Conservation (phyloP, 2,329 filamentous ascomycete genomes). For the Aaosphaeria arxii region DNA sequence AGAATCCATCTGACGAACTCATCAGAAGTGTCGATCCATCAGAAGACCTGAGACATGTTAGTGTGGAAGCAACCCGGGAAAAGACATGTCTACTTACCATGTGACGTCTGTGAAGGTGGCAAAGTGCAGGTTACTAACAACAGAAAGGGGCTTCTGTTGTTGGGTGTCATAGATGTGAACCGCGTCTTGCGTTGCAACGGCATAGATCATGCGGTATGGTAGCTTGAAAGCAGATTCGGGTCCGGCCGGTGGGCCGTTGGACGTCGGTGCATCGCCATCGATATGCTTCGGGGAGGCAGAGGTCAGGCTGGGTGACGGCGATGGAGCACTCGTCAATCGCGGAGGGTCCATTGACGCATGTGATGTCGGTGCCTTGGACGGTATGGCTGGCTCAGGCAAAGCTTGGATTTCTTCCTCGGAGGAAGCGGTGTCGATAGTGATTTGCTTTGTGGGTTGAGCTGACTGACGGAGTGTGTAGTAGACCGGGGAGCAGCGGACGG, state of each 20-base stretch:
- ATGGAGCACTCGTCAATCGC: slow-evolving; percentile 57
- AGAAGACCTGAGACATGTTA: slow-evolving; percentile 59
- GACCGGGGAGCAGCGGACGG: slow-evolving; percentile 88
- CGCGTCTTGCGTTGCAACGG: slow-evolving; percentile 93
- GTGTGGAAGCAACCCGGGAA: background rate
- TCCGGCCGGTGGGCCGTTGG: slow-evolving; percentile 49
- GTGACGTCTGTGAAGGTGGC: slow-evolving; percentile 95
- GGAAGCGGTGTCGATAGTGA: slow-evolving; percentile 92
- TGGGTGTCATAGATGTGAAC: slow-evolving; percentile 96
- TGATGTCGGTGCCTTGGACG: slow-evolving; percentile 55
- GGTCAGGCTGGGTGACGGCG: slow-evolving; percentile 48
- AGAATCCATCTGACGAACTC: slow-evolving; percentile 98
- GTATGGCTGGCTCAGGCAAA: slow-evolving; percentile 75
- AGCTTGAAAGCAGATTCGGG: slow-evolving; percentile 70
- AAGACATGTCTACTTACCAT: slow-evolving; percentile 64
- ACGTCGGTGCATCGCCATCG: slow-evolving; percentile 53
- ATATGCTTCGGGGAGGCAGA: slow-evolving; percentile 51
- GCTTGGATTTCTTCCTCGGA: slow-evolving; percentile 78
- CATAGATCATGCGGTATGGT: slow-evolving; percentile 92
- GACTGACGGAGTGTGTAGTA: slow-evolving; percentile 75
- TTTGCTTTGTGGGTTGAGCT: slow-evolving; percentile 71
- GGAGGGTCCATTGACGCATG: slow-evolving; percentile 79
- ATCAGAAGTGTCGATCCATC: slow-evolving; percentile 81
- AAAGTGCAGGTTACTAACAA: slow-evolving; percentile 96
- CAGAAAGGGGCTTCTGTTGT: slow-evolving; percentile 86